phyloP scores from a whole-genome alignment of 2,329 filamentous ascomycete genomes.

The Beauveria bassiana region DNA sequence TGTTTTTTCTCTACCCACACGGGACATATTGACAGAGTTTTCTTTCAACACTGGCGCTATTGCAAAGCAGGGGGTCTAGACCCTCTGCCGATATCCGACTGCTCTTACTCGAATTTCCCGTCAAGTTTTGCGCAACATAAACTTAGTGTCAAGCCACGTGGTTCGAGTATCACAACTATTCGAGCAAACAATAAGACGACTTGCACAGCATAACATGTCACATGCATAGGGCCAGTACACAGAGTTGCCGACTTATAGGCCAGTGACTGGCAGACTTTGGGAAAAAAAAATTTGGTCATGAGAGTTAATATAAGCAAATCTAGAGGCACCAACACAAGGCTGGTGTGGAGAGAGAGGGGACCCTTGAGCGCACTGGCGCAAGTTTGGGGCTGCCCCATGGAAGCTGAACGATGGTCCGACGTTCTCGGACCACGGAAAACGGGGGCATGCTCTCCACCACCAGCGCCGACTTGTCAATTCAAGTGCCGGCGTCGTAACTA shows the following conservation, averaged over 20 bases:
- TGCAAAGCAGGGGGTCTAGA: background rate
- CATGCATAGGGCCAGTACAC: background rate
- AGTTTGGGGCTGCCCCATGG: background rate
- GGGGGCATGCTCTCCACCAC: background rate
- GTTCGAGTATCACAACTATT: background rate
- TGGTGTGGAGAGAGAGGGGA: background rate
- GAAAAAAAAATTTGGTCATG: background rate
- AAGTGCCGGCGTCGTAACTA: background rate
- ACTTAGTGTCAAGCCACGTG: background rate
- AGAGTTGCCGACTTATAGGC: no score
- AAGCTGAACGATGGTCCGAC: conserved; percentile 1
- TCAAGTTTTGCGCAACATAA: background rate
- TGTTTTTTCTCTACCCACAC: background rate
- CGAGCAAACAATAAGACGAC: background rate
- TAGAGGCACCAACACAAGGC: background rate
- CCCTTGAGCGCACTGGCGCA: background rate
- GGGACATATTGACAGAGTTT: background rate
- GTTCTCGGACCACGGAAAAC: background rate
- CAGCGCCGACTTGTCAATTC: background rate
- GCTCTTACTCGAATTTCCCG: background rate
- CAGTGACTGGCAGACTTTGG: background rate
- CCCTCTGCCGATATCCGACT: background rate
- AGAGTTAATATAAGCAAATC: background rate
- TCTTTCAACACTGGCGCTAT: background rate
- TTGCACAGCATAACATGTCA: background rate